phyloP scores from a whole-genome alignment of 2,329 filamentous ascomycete species.

The Aspergillus felis region DNA sequence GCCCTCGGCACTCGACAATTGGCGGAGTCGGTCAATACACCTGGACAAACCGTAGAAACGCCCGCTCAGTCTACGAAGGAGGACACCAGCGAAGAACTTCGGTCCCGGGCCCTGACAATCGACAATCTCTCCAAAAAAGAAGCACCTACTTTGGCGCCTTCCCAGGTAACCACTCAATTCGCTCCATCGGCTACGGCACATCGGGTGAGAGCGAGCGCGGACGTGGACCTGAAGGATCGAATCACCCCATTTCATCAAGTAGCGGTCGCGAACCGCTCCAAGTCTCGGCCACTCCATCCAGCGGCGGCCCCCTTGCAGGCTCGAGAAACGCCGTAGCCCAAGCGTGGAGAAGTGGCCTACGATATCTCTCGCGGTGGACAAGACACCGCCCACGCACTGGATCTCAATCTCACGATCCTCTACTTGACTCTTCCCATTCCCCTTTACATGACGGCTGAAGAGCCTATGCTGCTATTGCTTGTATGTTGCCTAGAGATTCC shows the following conservation, averaged over 20 bases:
- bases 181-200: constrained; percentile 24
- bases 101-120: constrained; percentile 18
- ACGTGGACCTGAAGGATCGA: background rate
- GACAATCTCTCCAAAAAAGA: constrained; percentile 17
- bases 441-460: background rate
- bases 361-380: constrained; percentile 23
- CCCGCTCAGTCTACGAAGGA: constrained; percentile 10
- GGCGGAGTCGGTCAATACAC: constrained; percentile 13
- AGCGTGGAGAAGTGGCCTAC: constrained; percentile 24
- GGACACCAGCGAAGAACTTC: constrained; percentile 23
- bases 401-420: constrained; percentile 8
- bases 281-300: background rate
- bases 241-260: background rate
- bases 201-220: constrained; percentile 12
- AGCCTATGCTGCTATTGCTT: background rate
- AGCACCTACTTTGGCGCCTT: constrained; percentile 6
- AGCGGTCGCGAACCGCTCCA: constrained; percentile 2
- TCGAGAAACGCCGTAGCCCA: constrained; percentile 22
- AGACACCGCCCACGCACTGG: constrained; percentile 1
- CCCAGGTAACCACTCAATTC: constrained; percentile 31
- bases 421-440: constrained; percentile 4
- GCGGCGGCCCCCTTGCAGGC: constrained; percentile 20
- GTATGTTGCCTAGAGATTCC: background rate
- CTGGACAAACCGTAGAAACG: constrained; percentile 20
- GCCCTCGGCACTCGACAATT: constrained; percentile 21